Evolutionary conservation across 139 green algal genomes (phyloP).

Genomic region (Chara braunii): DNA sequence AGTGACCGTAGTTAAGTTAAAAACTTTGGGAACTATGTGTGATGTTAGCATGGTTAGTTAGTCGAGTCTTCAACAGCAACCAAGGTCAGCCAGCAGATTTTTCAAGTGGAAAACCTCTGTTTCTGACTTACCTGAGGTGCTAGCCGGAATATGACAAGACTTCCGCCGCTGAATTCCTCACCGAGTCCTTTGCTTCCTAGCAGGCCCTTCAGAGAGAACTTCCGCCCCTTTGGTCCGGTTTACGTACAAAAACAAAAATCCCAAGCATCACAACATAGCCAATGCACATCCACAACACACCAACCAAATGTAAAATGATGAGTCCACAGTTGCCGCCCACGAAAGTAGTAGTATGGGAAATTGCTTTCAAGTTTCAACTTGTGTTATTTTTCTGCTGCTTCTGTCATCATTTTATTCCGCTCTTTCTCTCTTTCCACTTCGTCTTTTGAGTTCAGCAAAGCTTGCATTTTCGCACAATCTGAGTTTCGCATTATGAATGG

Average conservation of each 20-base stretch:
- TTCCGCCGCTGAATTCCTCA: not conserved
- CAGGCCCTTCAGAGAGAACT: constrained; percentile 7
- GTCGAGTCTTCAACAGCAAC: not conserved
- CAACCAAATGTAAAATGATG: not conserved
- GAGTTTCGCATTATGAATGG: too few relatives aligned
- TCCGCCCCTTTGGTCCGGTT: constrained; percentile 9
- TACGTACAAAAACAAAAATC: too few relatives aligned
- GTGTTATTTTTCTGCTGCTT: not conserved
- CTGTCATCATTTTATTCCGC: not conserved
- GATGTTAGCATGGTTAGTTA: not conserved
- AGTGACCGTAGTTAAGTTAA: not conserved
- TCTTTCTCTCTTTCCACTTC: not conserved
- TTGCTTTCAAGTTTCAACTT: not conserved
- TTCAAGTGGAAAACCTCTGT: not conserved
- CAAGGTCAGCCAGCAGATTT: not conserved
- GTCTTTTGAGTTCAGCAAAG: too few relatives aligned
- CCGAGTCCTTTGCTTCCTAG: not conserved
- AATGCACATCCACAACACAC: not conserved
- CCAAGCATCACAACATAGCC: too few relatives aligned
- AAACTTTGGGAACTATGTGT: not conserved
- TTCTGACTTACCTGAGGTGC: not conserved
- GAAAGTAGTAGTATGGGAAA: not conserved
- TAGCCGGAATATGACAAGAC: not conserved
- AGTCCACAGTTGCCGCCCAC: not conserved
- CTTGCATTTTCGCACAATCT: too few relatives aligned